Base-by-base conservation (phyloP, 768 basidiomycete genomes). In the Gloeophyllum trabeum region DNA sequence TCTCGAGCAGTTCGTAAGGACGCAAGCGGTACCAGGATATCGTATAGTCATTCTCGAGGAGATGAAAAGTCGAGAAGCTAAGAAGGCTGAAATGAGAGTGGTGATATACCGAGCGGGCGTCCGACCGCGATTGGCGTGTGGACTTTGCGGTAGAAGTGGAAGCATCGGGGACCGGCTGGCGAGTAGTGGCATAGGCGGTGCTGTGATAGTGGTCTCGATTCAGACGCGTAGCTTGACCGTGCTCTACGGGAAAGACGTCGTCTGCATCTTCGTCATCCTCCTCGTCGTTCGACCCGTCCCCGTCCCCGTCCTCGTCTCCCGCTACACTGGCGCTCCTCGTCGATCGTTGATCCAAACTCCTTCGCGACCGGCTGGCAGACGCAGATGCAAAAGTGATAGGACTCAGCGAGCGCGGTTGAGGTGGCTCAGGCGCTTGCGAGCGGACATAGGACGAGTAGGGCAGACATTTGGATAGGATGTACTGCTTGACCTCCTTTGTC, bases 341-440 rank as follows among this genome's bases (percentile, higher is more conserved):
- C 41, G 19, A 39, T n/a, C n/a, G 35, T 34, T 4, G 24, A 37
- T 4, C 36, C 7, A 24, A 43, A 16, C 28, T 7, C 28, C 38
- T 5, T 28, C 38, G 6, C 40, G 40, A 35, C 39, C 20, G 25
- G 65, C 71, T 18, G 64, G 69, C 20, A 64, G 60, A 3, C 66
- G 65, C 10, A 67, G 52, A 24, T 0, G 80, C 81, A 48, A 85
- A 87, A 0, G 73, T 76, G 52, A 84, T 83, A 12, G 82, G 84
- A 0, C 79, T 81, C 0, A 75, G 67, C 2, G 79, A 62, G 4
- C 79, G 68, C 13, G 12, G 36, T 7, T 7, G 16, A 10, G 28
- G 28, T 10, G 54, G 18, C 43, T 30, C 25, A 35, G 39, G 7
- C 48, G 48, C 6, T 44, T 41, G 3, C 44, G 23, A 39, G 19